Base-by-base conservation (phyloP, 208 protist genomes). In the Trypanosoma lewisi region DNA sequence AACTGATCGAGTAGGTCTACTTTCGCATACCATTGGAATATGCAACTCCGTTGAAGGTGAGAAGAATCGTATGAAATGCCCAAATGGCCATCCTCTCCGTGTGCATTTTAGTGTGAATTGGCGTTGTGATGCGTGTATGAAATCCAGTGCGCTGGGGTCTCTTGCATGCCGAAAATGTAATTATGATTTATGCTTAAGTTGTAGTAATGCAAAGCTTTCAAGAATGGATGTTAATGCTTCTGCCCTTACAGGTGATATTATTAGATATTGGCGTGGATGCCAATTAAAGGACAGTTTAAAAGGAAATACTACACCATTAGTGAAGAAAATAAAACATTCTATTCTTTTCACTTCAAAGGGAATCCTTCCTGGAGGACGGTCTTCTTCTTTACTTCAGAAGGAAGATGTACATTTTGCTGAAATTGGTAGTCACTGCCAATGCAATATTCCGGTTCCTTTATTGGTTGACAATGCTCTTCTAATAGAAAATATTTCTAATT, bases 91-190 rank as follows among this genome's bases (percentile, higher is more conserved):
- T 63, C 25, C 70, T 0, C 73, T 96, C 45, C 58, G 57, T 14
- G 67, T 91, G 7, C 80, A 91, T 67, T 79, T 83, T 64, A 84
- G 87, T 64, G 70, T 70, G 12, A 90, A 87, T 55, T 96, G 90
- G 87, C 16, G 34, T 12, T 96, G 90, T 70, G 59, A 96, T 64
- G 34, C 27, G 21, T 96, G 90, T 61, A 41, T 30, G 0, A 37
- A 57, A n/a, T 36, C 45, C 12, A 84, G 61, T 16, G 71, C 63
- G 25, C 78, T 80, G 57, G 82, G 67, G 12, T 78, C 82, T 37
- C 75, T 85, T 61, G 80, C 87, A 0, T 96, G 90, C 51, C 79
- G 87, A 1, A 42, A 53, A 28, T 96, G 90, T 52, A 67, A 96
- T 78, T 93, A 92, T 59, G 90, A 96, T 36, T 23, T 93, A 9